Evolutionary conservation across 192 early-diverging fungal species (phyloP).

Genomic region (Entophlyctis luteolus): DNA sequence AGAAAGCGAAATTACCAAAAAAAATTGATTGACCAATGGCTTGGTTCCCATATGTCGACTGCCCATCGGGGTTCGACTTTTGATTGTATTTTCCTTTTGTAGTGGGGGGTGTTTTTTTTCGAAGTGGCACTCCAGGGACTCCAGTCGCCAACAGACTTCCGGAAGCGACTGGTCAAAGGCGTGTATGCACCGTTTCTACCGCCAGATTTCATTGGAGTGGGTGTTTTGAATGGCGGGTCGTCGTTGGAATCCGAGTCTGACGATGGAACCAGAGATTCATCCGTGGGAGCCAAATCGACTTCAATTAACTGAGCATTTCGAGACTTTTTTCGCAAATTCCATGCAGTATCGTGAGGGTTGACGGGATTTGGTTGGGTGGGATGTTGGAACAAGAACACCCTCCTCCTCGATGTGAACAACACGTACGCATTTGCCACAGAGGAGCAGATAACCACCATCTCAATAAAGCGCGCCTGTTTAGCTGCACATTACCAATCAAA

Average conservation of each 20-base stretch:
- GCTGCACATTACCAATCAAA: background rate
- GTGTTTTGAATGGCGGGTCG: background rate
- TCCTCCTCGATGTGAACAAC: background rate
- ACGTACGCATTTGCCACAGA: conserved; percentile 2
- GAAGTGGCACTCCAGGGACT: conserved; percentile 4
- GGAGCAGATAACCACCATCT: background rate
- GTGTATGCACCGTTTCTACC: background rate
- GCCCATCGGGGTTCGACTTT: conserved; percentile 20
- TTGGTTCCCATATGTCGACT: conserved; percentile 14
- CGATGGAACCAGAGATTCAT: background rate
- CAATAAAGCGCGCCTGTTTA: background rate
- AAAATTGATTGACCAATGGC: conserved; percentile 12
- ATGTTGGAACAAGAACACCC: conserved; percentile 1
- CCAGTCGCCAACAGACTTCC: conserved; percentile 4
- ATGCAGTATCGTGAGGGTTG: background rate
- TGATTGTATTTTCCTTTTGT: no score
- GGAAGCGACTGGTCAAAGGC: background rate
- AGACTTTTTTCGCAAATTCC: conserved; percentile 1
- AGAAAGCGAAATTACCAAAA: conserved; percentile 17
- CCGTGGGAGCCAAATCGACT: conserved; percentile 9
- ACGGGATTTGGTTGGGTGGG: conserved; percentile 5
- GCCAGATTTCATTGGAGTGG: background rate
- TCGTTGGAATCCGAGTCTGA: background rate
- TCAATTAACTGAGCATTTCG: background rate
- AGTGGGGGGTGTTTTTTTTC: background rate